Evolutionary conservation across 2,329 filamentous ascomycete species (phyloP).

Genomic region (Pseudocercospora pini-densiflorae): DNA sequence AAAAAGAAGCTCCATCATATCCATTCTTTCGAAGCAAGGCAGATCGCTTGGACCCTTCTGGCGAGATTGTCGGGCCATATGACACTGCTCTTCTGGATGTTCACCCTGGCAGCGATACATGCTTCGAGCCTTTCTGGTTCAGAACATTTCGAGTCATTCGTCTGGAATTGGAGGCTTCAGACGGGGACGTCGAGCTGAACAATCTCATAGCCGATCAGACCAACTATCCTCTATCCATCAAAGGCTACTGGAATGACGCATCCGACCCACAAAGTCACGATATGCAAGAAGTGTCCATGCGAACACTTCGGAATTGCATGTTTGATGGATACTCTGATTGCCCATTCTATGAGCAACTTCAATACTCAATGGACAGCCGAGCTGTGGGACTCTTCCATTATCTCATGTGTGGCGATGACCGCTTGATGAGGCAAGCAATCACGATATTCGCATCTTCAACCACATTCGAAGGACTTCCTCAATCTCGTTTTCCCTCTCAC

Average conservation of each 20-base stretch:
- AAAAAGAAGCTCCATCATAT: slow-evolving; percentile 41
- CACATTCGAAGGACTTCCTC: slow-evolving; percentile 39
- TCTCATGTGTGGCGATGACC: slow-evolving; percentile 36
- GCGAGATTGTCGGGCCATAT: slow-evolving; percentile 44
- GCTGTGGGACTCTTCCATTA: slow-evolving; percentile 34
- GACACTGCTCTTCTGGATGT: slow-evolving; percentile 43
- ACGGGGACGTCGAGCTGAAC: slow-evolving; percentile 32
- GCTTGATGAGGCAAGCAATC: slow-evolving; percentile 34
- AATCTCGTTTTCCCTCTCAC: slow-evolving; percentile 45
- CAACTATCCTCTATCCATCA: slow-evolving; percentile 45
- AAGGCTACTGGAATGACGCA: slow-evolving; percentile 30
- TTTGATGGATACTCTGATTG: slow-evolving; percentile 38
- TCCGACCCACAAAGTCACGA: slow-evolving; percentile 20
- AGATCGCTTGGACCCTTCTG: slow-evolving; percentile 41
- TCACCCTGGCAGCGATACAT: background rate
- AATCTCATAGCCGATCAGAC: slow-evolving; percentile 39
- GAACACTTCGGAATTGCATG: slow-evolving; percentile 44
- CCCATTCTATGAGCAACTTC: slow-evolving; percentile 39
- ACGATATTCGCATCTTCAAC: slow-evolving; percentile 29
- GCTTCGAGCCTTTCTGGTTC: slow-evolving; percentile 49
- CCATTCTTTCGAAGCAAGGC: slow-evolving; percentile 48
- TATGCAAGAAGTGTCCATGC: slow-evolving; percentile 36
- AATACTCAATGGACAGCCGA: slow-evolving; percentile 36
- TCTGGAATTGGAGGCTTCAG: slow-evolving; percentile 37
- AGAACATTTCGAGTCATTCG: slow-evolving; percentile 46